Conservation (phyloP, 129 eudicot species). For the Chrysanthemum seticuspe region DNA sequence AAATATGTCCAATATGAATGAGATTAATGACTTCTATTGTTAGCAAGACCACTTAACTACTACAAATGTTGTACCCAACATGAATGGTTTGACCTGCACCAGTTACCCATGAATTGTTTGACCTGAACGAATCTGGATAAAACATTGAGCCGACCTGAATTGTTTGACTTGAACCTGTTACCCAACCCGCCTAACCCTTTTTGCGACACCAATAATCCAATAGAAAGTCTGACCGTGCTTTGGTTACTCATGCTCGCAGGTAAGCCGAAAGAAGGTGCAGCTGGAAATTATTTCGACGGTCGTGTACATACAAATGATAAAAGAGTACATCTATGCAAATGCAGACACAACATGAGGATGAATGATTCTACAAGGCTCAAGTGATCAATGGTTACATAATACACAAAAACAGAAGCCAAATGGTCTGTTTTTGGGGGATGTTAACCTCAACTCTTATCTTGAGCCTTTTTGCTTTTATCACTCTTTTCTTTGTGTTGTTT, state of each 20-base stretch:
- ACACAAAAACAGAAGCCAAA: constrained; percentile 24
- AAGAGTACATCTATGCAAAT: constrained; percentile 16
- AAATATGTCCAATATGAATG: not conserved
- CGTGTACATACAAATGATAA: constrained; percentile 30
- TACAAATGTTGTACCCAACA: too few species aligned
- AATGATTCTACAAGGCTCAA: not conserved
- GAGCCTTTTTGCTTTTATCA: constrained; percentile 6
- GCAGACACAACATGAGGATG: constrained; percentile 13
- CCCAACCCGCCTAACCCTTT: not conserved
- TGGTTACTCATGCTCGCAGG: constrained; percentile 17
- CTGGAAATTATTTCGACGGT: constrained; percentile 11
- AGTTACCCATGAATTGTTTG: too few species aligned
- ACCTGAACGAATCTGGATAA: too few species aligned
- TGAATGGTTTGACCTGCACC: too few species aligned
- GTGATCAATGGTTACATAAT: constrained; percentile 7
- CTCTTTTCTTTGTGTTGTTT: constrained; percentile 21
- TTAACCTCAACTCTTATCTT: constrained; percentile 22
- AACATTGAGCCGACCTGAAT: too few species aligned
- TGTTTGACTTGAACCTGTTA: not conserved
- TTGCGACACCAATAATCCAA: not conserved
- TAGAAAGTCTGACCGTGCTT: not conserved
- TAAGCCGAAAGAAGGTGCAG: constrained; percentile 7
- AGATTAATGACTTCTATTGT: not conserved
- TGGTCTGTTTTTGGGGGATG: not conserved
- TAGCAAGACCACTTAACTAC: too few species aligned